Conservation (phyloP, 768 basidiomycete genomes). For the Panaeolus cyanescens region DNA sequence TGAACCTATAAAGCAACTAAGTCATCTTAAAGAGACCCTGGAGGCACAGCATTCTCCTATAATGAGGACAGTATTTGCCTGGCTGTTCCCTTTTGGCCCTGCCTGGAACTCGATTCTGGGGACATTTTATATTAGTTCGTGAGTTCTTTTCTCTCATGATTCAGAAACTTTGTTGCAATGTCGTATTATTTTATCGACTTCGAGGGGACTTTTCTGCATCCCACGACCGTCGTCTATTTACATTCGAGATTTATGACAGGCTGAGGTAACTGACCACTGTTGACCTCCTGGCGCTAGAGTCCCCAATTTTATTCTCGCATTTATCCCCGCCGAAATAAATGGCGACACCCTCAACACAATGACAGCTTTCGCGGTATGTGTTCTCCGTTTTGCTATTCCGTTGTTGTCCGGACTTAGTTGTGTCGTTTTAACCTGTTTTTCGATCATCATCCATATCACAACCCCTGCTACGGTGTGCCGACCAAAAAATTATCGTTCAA, state of each 20-base stretch:
- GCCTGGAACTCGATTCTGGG: slow-evolving; percentile 89
- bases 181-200: neutral
- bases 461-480: neutral
- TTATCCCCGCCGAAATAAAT: slow-evolving; percentile 89
- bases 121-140: slow-evolving; percentile 98
- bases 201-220: neutral
- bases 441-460: neutral
- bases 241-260: neutral
- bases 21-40: slow-evolving; percentile 58
- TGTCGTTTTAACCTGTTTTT: slow-evolving; percentile 4
- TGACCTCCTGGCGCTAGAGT: slow-evolving; percentile 48
- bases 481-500: neutral
- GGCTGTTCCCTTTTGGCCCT: slow-evolving; percentile 88
- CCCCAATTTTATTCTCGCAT: slow-evolving; percentile 93
- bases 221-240: slow-evolving; percentile 1
- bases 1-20: slow-evolving; percentile 45
- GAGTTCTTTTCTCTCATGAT: slow-evolving; percentile 32
- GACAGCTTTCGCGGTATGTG: slow-evolving; percentile 87
- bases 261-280: slow-evolving; percentile 9
- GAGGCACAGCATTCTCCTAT: slow-evolving; percentile 70
- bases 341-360: slow-evolving; percentile 86
- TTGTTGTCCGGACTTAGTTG: neutral
- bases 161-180: neutral
- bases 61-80: slow-evolving; percentile 77
- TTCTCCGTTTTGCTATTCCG: neutral